Evolutionary conservation across 2,329 filamentous ascomycete species (phyloP).

Genomic region (Aspergillus sp.): DNA sequence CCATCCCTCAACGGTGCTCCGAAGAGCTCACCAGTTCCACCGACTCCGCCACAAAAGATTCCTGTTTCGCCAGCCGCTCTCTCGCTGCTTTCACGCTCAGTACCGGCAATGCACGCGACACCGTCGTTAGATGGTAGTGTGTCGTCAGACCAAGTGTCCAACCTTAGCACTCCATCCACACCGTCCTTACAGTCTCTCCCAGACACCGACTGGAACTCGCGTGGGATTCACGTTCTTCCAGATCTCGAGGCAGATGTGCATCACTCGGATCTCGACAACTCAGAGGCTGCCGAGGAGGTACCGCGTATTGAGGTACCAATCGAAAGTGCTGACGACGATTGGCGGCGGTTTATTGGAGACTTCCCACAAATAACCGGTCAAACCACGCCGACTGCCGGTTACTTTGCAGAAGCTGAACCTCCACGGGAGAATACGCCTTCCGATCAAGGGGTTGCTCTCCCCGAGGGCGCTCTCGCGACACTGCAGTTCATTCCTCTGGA

Average conservation of each 20-base stretch:
- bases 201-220: constrained; percentile 61
- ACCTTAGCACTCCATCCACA: constrained; percentile 79
- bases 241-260: constrained; percentile 34
- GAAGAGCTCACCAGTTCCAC: constrained; percentile 48
- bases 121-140: constrained; percentile 89
- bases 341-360: constrained; percentile 52
- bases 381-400: constrained; percentile 21
- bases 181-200: constrained; percentile 65
- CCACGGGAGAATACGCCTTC: constrained; percentile 32
- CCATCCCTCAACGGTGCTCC: constrained; percentile 56
- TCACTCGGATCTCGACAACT: constrained; percentile 24
- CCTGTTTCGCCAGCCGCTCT: constrained; percentile 75
- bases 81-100: constrained; percentile 67
- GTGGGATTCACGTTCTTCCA: constrained; percentile 34
- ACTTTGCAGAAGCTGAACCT: constrained; percentile 17
- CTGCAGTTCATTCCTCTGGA: constrained; percentile 70
- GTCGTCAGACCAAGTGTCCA: constrained; percentile 82
- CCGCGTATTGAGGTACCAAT: constrained; percentile 38
- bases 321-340: constrained; percentile 52
- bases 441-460: constrained; percentile 65
- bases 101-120: constrained; percentile 75
- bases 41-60: constrained; percentile 56
- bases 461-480: constrained; percentile 77
- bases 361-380: constrained; percentile 40
- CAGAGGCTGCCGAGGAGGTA: constrained; percentile 27